phyloP scores from a whole-genome alignment of 2,329 filamentous ascomycete species.

The Fusarium lyarnte region DNA sequence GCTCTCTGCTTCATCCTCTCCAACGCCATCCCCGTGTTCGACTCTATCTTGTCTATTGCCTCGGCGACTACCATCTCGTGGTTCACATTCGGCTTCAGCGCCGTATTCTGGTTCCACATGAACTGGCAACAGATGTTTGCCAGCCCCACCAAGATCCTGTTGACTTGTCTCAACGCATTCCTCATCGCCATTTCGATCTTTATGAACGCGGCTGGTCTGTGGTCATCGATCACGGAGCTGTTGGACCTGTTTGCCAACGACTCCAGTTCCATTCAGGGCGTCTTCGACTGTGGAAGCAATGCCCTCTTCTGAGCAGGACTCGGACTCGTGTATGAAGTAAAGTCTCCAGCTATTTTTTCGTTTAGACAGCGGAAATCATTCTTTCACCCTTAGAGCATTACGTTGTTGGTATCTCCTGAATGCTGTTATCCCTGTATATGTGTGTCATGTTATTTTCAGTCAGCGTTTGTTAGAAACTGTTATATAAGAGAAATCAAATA shows the following conservation, averaged over 20 bases:
- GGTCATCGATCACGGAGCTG: conserved; percentile 47
- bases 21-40: conserved; percentile 51
- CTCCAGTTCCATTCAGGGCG: conserved; percentile 42
- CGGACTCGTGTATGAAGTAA: conserved; percentile 10
- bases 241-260: conserved; percentile 45
- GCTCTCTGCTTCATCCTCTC: conserved; percentile 48
- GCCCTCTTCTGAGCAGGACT: conserved; percentile 44
- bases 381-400: conserved; percentile 27
- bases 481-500: conserved; percentile 44
- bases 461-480: conserved; percentile 32
- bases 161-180: conserved; percentile 44
- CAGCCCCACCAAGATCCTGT: conserved; percentile 43
- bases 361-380: conserved; percentile 25
- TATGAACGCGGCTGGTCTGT: conserved; percentile 50
- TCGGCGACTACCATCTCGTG: conserved; percentile 50
- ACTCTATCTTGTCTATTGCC: conserved; percentile 51
- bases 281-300: conserved; percentile 49
- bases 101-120: conserved; percentile 50
- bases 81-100: conserved; percentile 51
- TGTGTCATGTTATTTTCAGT: conserved; percentile 39
- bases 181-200: conserved; percentile 48
- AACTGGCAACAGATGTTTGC: conserved; percentile 48
- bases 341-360: conserved; percentile 22
- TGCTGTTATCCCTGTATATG: conserved; percentile 33
- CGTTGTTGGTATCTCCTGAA: conserved; percentile 13